Evolutionary conservation across 768 basidiomycete species (phyloP), one percentile per base, ranked within the genome.

Genomic region (Tylopilus intermedius): DNA sequence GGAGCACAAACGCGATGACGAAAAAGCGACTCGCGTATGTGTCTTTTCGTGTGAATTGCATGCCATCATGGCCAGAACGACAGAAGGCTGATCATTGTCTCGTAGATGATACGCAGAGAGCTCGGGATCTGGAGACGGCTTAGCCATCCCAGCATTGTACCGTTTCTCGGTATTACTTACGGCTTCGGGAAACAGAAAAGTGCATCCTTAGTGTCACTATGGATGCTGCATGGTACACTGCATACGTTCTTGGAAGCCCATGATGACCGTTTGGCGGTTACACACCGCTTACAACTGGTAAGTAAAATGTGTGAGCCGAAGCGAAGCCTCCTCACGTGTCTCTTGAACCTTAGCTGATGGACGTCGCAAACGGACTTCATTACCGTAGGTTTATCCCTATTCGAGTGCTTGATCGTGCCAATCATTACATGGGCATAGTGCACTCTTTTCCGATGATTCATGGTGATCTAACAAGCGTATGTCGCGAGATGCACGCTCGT

Each of bases 401-500:
- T 2, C 0, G 10, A 14, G 4, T 21, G 10, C 14, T 27, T 4
- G 24, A 4, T n/a, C 18, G 18, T 18, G 18, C 18, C 18, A 26
- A 39, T 56, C 9, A 38, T 21, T 11, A 22, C 10, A 24, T 24
- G 24, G 24, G 4, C 10, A 30, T 27, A 57, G 55, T 58, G 21
- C 54, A 47, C 41, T 57, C 56, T 0, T 51, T 58, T 41, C 56
- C 56, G 11, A 22, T 57, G 24, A 24, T 51, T n/a, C 56, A 57
- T 10, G 56, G 49, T 14, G 55, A 51, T 6, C 37, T 58, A 4
- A 18, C 45, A n/a, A 41, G 50, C n/a, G 47, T 58, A 32, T 10
- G 43, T 57, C 10, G 22, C 18, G 7, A 27, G 39, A 27, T 18
- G n/a, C 7, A 5, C 10, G n/a, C 2, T 24, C 24, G 24, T 24